Evolutionary conservation across 208 protist species (phyloP).

Genomic region (Trypanosoma mega): DNA sequence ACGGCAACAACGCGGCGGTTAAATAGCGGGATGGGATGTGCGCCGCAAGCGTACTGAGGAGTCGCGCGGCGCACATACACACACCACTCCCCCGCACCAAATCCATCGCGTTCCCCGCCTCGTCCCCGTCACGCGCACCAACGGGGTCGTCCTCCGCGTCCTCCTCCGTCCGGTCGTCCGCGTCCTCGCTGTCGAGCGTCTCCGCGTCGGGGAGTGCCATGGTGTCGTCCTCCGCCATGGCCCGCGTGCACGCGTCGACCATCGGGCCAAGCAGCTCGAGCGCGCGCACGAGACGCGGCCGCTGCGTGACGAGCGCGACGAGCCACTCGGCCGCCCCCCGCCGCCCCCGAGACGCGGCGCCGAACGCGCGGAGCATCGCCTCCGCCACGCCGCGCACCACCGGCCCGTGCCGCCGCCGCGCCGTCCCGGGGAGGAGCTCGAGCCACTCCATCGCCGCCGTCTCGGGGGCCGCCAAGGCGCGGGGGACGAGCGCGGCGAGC

Average conservation of each 20-base stretch:
- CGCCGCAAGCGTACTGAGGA: slow-evolving; percentile 62
- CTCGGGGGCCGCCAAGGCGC: too few species aligned
- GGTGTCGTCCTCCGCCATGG: slow-evolving; percentile 78
- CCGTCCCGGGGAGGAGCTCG: slow-evolving; percentile 36
- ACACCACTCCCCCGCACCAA: slow-evolving; percentile 45
- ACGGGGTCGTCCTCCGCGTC: slow-evolving; percentile 29
- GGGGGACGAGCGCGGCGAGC: too few species aligned
- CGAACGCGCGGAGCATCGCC: neutral
- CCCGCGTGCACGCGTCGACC: slow-evolving; percentile 46
- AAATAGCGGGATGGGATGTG: slow-evolving; percentile 55
- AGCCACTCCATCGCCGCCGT: slow-evolving; percentile 25
- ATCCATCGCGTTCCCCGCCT: slow-evolving; percentile 60
- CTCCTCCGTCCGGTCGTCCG: too few species aligned
- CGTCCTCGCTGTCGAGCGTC: too few species aligned
- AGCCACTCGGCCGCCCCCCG: slow-evolving; percentile 34
- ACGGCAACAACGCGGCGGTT: slow-evolving; percentile 56
- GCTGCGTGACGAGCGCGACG: slow-evolving; percentile 41
- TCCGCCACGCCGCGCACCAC: neutral
- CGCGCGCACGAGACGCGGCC: slow-evolving; percentile 70
- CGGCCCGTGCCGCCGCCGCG: neutral
- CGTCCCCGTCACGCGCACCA: slow-evolving; percentile 30
- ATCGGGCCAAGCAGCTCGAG: slow-evolving; percentile 49
- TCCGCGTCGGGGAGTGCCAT: slow-evolving; percentile 55
- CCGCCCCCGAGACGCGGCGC: neutral
- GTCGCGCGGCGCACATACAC: slow-evolving; percentile 63